Percentiles rank a stretch among this genome's conserved stretches.
Conservation (phyloP, 2,329 filamentous ascomycete genomes). For the Fusarium falciforme region DNA sequence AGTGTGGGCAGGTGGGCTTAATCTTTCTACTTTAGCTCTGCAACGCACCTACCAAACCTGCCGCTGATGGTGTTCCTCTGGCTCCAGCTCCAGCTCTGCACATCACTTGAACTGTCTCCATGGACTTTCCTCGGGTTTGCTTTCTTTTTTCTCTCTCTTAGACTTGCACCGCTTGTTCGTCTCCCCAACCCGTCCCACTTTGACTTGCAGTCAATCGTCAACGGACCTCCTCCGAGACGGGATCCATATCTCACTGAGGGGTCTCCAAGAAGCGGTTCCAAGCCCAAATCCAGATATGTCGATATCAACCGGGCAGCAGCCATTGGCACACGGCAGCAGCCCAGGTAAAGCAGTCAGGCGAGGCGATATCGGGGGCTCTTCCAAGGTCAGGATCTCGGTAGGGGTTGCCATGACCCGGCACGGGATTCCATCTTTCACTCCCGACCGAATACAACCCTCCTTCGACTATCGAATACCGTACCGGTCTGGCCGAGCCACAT, state of each 20-base stretch:
- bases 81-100: not conserved
- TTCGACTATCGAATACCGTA: slow-evolving; percentile 1
- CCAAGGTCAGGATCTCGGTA: slow-evolving; percentile 5
- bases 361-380: slow-evolving; percentile 11
- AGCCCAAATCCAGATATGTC: not conserved
- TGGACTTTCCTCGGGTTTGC: slow-evolving; percentile 30
- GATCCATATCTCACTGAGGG: slow-evolving; percentile 6
- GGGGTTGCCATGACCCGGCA: slow-evolving; percentile 1
- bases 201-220: slow-evolving; percentile 7
- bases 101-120: not conserved
- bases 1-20: not conserved
- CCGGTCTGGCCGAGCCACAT: slow-evolving; percentile 1
- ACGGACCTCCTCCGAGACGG: slow-evolving; percentile 5
- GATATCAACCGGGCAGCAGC: slow-evolving; percentile 15
- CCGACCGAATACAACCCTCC: slow-evolving; percentile 3
- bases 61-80: slow-evolving; percentile 12
- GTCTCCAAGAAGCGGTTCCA: not conserved
- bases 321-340: slow-evolving; percentile 11
- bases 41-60: slow-evolving; percentile 1
- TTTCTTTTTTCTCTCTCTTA: slow-evolving; percentile 14
- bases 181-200: not conserved
- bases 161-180: not conserved
- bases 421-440: not conserved
- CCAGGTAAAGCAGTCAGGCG: slow-evolving; percentile 8
- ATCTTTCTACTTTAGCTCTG: slow-evolving; percentile 5